These are phyloP conservation scores for Geosmithia morbida DNA, from an alignment of 2,329 filamentous ascomycete species.

Conservation along the genomic window DNA sequence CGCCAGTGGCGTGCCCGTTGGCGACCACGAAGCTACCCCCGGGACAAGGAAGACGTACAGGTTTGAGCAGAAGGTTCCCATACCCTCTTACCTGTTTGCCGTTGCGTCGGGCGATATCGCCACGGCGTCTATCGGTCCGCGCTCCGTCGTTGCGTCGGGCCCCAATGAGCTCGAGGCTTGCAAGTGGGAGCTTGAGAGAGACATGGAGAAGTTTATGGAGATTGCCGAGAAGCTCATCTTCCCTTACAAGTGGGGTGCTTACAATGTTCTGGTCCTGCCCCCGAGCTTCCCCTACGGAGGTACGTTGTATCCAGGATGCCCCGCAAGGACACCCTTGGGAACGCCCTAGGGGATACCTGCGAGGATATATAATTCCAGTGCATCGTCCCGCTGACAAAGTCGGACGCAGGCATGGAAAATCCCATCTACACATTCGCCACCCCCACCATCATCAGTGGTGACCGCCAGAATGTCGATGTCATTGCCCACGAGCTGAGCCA, in stretches of 20 bases:
- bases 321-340: background rate
- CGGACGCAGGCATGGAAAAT: slow-evolving; percentile 60
- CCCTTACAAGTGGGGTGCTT: slow-evolving; percentile 86
- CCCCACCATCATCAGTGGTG: slow-evolving; percentile 83
- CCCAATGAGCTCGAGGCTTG: slow-evolving; percentile 74
- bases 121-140: slow-evolving; percentile 71
- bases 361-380: no score
- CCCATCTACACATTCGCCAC: slow-evolving; percentile 92
- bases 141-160: slow-evolving; percentile 73
- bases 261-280: slow-evolving; percentile 84
- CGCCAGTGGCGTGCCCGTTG: slow-evolving; percentile 61
- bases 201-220: slow-evolving; percentile 85
- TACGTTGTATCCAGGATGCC: slow-evolving; percentile 15
- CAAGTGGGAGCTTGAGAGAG: slow-evolving; percentile 81
- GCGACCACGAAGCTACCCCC: slow-evolving; percentile 25
- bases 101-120: slow-evolving; percentile 75
- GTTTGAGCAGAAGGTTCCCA: slow-evolving; percentile 84
- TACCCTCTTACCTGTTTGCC: slow-evolving; percentile 91
- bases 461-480: slow-evolving; percentile 85
- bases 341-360: no score
- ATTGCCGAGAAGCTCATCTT: slow-evolving; percentile 71
- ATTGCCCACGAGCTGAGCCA: slow-evolving; percentile 74
- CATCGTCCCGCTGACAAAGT: no score
- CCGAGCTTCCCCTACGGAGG: slow-evolving; percentile 83
- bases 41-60: slow-evolving; percentile 53